Base-by-base conservation (phyloP, 2,329 filamentous ascomycete species). In the Arthrobotrys musiformis region DNA sequence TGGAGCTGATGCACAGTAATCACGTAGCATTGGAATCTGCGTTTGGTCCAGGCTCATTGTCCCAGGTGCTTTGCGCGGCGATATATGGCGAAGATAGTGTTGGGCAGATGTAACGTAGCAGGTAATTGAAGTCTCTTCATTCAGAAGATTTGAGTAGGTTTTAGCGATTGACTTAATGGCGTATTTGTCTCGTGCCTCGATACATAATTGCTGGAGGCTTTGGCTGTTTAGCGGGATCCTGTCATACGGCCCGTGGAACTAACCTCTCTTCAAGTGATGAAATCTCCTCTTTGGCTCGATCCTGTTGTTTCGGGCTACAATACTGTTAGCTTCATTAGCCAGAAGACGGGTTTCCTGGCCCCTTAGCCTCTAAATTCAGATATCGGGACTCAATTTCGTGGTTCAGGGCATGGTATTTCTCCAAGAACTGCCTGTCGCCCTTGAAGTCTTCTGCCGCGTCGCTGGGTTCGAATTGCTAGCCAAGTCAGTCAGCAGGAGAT, bases 21-120 rank as follows among this genome's bases (percentile, higher is more conserved):
- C 19, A 2, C 33, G 30, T 9, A 58, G 9, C 30, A 58, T 58
- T 13, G 54, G 54, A 24, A 58, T 58, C 8, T 58, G 33, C 1
- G 54, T 58, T 26, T 58, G 33, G 9, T 58, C 54, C 2, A 58
- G 1, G 33, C 30, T 58, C 54, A 58, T 58, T 1, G 19, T 40
- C 13, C 54, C 54, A 1, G 19, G 19, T 4, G 4, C 4, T 19
- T 40, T 58, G 11, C 54, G 54, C 9, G 30, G 54, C 4, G 9
- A 40, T 3, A 30, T 5, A 17, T 56, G 19, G 35, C 19, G 24
- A 15, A 67, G 35, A 46, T 58, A 67, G 24, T 67, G 33, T 17
- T 56, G 44, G 8, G 63, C 22, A 33, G 48, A 67, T 19, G 46
- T 67, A 5, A 67, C 52, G 22, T 30, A 67, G n/a, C 33, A 56